Conservation (phyloP, 164 flowering plant genomes). For the Tetracentron sinense region DNA sequence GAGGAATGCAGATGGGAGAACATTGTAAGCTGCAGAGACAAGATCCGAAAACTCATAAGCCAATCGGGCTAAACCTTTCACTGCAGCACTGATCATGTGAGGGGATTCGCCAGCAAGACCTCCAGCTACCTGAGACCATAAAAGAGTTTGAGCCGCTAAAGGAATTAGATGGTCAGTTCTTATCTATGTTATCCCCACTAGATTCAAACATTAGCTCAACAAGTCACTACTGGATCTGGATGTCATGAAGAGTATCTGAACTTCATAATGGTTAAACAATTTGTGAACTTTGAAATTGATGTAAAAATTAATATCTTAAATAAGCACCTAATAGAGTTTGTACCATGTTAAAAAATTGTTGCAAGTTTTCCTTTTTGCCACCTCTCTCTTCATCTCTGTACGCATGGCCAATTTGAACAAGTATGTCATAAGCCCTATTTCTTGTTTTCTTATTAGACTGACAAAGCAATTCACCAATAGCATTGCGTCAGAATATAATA, state of each 20-base stretch:
- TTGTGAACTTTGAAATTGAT: not conserved
- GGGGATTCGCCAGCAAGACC: constrained; percentile 92
- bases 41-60: constrained; percentile 97
- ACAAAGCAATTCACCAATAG: constrained; percentile 9
- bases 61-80: constrained; percentile 93
- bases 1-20: constrained; percentile 79
- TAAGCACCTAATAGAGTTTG: not conserved
- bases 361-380: constrained; percentile 67
- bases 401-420: constrained; percentile 91
- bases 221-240: not conserved
- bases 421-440: constrained; percentile 89
- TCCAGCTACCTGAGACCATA: constrained; percentile 66
- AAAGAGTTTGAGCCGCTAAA: constrained; percentile 10
- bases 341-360: constrained; percentile 79
- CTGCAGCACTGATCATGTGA: constrained; percentile 94
- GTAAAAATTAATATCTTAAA: not conserved
- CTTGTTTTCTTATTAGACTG: constrained; percentile 94
- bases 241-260: not conserved
- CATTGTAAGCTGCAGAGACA: constrained; percentile 52
- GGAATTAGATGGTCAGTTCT: not conserved
- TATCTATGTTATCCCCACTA: not conserved
- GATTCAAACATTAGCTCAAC: not conserved
- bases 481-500: not conserved
- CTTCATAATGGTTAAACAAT: not conserved
- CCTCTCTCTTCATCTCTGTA: constrained; percentile 82